Conservation (phyloP, 768 basidiomycete species). For the Suillus clintonianus region DNA sequence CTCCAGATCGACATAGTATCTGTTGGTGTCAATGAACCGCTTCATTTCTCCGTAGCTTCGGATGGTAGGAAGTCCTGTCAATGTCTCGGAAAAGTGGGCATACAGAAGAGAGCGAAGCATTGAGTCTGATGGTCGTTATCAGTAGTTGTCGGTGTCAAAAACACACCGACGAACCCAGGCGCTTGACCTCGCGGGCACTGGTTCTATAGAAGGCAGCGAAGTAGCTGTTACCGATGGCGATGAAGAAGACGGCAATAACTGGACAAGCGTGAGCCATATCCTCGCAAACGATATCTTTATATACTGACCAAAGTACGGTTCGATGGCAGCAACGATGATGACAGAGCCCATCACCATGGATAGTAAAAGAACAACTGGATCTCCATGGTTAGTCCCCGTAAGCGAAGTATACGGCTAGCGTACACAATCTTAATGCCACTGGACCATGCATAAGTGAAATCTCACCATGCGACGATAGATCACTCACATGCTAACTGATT, state of each 20-base stretch:
- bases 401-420: neutral
- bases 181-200: constrained; percentile 73
- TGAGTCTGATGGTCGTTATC: constrained; percentile 44
- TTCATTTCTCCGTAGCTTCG: constrained; percentile 68
- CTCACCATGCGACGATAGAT: neutral
- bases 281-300: neutral
- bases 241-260: constrained; percentile 56
- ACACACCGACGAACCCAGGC: constrained; percentile 33
- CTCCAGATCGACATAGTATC: constrained; percentile 70
- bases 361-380: constrained; percentile 50
- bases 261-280: neutral
- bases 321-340: constrained; percentile 56
- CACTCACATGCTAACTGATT: constrained; percentile 55
- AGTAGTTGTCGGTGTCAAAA: neutral
- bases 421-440: constrained; percentile 62
- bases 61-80: constrained; percentile 70
- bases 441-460: neutral
- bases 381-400: constrained; percentile 1
- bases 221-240: constrained; percentile 63
- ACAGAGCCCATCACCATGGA: constrained; percentile 53
- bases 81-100: constrained; percentile 75
- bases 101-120: constrained; percentile 75
- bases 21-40: constrained; percentile 66
- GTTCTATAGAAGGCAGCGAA: constrained; percentile 69
- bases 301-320: constrained; percentile 60